These are phyloP conservation scores for Aspergillus ellipticus DNA, from an alignment of 495 filamentous ascomycete species.

Conservation along the genomic window DNA sequence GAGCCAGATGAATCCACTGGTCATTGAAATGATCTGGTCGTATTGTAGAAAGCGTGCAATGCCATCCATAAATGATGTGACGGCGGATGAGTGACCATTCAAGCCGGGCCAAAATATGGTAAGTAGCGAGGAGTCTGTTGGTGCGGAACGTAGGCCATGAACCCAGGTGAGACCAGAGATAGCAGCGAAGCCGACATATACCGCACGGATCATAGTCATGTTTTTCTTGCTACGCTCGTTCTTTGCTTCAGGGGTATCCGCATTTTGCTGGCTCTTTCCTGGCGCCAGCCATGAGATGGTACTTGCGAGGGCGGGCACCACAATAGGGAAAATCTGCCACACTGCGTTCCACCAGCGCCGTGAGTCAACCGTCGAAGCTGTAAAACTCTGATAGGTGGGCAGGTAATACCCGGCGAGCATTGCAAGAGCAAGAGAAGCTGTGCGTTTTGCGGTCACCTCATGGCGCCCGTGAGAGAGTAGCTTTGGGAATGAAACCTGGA, in stretches of 20 bases:
- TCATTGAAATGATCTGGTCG: conserved; percentile 16
- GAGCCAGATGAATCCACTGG: conserved; percentile 13
- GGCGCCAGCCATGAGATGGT: no score
- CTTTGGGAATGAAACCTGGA: conserved; percentile 1
- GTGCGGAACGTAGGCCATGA: no score
- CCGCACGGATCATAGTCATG: no score
- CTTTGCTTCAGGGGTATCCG: no score
- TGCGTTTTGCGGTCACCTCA: background rate
- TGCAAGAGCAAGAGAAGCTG: conserved; percentile 5
- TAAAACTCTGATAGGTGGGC: conserved; percentile 8
- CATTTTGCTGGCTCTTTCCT: no score
- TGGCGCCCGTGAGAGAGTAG: background rate
- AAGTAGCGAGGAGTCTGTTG: background rate
- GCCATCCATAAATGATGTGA: conserved; percentile 5
- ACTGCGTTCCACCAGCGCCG: conserved; percentile 11
- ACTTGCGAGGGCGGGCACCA: conserved; percentile 2
- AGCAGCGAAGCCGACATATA: no score
- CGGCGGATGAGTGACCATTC: background rate
- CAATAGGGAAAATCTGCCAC: conserved; percentile 21
- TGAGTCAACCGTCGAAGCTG: conserved; percentile 5
- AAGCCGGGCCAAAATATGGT: background rate
- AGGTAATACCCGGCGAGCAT: conserved; percentile 11
- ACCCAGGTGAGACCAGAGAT: no score
- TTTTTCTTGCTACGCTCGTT: no score
- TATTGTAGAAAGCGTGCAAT: conserved; percentile 15